Percentiles rank a stretch among this genome's conserved stretches.
Conservation (phyloP, 1,284 basidiomycete genomes). For the Cutaneotrichosporon sp. region DNA sequence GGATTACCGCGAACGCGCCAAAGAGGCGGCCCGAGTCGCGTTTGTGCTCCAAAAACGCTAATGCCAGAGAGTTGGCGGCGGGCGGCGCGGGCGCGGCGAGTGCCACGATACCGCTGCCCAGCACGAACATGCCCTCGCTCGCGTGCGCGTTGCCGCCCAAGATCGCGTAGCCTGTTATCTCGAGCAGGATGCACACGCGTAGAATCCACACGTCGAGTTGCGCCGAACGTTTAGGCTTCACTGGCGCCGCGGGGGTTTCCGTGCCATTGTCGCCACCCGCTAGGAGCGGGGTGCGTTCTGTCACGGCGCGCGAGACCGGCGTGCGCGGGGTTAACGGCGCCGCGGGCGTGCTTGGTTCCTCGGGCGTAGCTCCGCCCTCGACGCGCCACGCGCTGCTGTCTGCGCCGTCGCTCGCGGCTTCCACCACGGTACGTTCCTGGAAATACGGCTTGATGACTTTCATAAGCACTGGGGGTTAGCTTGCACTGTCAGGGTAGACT, state of each 20-base stretch:
- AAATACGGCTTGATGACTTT: conserved; percentile 42
- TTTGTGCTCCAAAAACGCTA: conserved; percentile 37
- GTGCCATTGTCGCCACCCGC: background rate
- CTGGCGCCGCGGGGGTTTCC: background rate
- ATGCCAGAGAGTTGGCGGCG: conserved; percentile 42
- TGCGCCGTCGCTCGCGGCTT: conserved; percentile 3
- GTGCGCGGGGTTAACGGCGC: no score
- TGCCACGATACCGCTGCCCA: conserved; percentile 27
- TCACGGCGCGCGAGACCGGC: background rate
- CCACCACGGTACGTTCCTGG: conserved; percentile 9
- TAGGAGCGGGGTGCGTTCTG: conserved; percentile 9
- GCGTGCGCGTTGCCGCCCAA: conserved; percentile 45
- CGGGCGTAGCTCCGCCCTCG: background rate
- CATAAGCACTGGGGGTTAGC: conserved; percentile 30
- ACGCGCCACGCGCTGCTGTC: background rate
- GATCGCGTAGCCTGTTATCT: conserved; percentile 55
- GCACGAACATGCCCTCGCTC: conserved; percentile 27
- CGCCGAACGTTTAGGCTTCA: conserved; percentile 27
- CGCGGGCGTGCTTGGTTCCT: no score
- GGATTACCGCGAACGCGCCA: conserved; percentile 41
- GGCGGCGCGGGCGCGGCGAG: conserved; percentile 36
- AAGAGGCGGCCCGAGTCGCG: conserved; percentile 44
- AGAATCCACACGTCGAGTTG: conserved; percentile 41
- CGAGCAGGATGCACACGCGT: conserved; percentile 50
- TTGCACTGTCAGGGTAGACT: conserved; percentile 13